Base-by-base conservation (phyloP, 176 grass and related monocot species). In the Cymbopogon citratus region DNA sequence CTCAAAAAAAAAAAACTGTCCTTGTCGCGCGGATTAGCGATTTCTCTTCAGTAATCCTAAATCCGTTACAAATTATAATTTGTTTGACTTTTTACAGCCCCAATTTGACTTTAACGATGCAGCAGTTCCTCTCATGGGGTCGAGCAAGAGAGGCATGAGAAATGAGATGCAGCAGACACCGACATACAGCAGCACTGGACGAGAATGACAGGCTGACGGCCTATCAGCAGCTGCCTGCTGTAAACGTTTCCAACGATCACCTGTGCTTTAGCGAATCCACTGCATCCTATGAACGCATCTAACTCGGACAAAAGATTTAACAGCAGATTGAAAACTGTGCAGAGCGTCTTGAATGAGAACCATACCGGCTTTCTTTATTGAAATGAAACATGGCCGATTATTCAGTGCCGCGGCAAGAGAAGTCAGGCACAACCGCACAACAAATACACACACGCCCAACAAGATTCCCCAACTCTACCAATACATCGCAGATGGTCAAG, bases 351-450 rank as follows among this genome's bases (percentile, higher is more conserved):
- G 36, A 40, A 43, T 9, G 56, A 29, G 23, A 64, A 46, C 61
- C 12, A 14, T 68, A 39, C 29, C 64, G 63, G 77, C 77, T 26
- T 69, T 67, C 21, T 80, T 80, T 80, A 80, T 80, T 80, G 10
- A 26, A 25, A 34, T 80, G 10, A 26, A 25, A 34, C 40, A 65
- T 46, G 40, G 62, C 76, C 62, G 62, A 66, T 79, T 79, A 79
- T 79, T 79, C 43, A 34, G 21, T 24, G 8, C 56, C 6, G 10
- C 57, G 39, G 23, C n/a, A 6, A 54, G 14, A 63, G 1, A 63
- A 39, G 31, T 69, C 41, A 34, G 2, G 19, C 19, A 67, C 5
- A 68, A 7, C 6, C 40, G 69, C 69, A 72, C 43, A 28, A 71
- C 12, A 31, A 73, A 73, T n/a, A 34, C 72, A 54, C n/a, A 25